Conservation (phyloP, 2,329 filamentous ascomycete species). For the Aspergillus arachidicola region DNA sequence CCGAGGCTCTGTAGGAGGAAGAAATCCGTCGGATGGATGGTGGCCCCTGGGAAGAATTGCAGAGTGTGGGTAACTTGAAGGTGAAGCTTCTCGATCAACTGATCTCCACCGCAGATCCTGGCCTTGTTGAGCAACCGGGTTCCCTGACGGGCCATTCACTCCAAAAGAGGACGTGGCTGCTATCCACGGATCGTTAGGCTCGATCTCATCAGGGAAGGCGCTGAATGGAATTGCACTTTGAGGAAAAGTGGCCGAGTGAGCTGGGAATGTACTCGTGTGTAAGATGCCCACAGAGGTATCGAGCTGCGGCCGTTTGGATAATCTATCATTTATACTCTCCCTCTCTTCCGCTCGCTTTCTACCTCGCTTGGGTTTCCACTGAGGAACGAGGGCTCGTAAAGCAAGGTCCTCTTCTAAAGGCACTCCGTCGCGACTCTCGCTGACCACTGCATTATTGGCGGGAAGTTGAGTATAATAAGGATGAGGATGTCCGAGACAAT, state of each 20-base stretch:
- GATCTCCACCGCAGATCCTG: conserved; percentile 49
- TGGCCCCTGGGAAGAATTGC: conserved; percentile 66
- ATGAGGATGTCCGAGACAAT: conserved; percentile 75
- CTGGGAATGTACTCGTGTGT: conserved; percentile 44
- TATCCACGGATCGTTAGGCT: conserved; percentile 45
- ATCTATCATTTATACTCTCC: conserved; percentile 58
- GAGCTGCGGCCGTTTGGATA: conserved; percentile 63
- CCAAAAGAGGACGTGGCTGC: conserved; percentile 45
- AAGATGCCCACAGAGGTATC: conserved; percentile 55
- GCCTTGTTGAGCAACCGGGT: conserved; percentile 25
- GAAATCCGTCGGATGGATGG: conserved; percentile 35
- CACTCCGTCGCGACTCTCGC: conserved; percentile 75
- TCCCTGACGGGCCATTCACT: conserved; percentile 40
- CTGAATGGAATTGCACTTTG: conserved; percentile 55
- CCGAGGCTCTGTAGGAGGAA: conserved; percentile 59
- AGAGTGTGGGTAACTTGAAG: conserved; percentile 74
- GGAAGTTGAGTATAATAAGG: conserved; percentile 80
- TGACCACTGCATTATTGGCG: conserved; percentile 62
- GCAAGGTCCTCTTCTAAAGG: conserved; percentile 86
- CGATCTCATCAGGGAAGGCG: conserved; percentile 59
- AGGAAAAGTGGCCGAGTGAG: conserved; percentile 53
- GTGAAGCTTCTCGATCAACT: conserved; percentile 62
- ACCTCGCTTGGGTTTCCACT: conserved; percentile 65
- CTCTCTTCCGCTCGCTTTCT: conserved; percentile 64
- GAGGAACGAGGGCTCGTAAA: conserved; percentile 77